phyloP scores from a whole-genome alignment of 139 green algal genomes.

The Coelastrella sp. region DNA sequence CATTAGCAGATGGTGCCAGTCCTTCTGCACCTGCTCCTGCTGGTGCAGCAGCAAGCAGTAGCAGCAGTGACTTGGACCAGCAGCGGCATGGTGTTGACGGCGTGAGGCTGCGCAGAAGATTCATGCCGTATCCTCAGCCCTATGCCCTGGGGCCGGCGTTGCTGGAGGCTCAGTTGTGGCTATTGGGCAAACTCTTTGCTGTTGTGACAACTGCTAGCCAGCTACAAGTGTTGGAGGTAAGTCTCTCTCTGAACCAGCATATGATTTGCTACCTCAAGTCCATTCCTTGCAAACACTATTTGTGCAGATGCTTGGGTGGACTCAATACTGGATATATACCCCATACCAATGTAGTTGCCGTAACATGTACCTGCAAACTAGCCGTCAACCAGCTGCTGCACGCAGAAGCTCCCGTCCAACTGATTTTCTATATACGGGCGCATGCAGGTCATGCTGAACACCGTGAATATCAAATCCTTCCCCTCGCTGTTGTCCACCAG shows the following conservation, averaged over 20 bases:
- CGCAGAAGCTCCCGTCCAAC: too few relatives aligned
- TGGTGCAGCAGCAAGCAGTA: background rate
- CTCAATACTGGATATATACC: too few relatives aligned
- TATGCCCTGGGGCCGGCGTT: slow-evolving; percentile 63
- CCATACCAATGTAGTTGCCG: too few relatives aligned
- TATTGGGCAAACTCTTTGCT: slow-evolving; percentile 72
- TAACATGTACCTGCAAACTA: too few relatives aligned
- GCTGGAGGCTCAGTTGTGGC: slow-evolving; percentile 67
- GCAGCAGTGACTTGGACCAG: slow-evolving; percentile 16
- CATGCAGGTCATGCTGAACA: slow-evolving; percentile 18
- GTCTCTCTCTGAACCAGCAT: background rate
- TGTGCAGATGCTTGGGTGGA: too few relatives aligned
- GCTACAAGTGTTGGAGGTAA: slow-evolving; percentile 66
- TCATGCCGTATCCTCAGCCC: slow-evolving; percentile 70
- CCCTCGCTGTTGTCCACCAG: background rate
- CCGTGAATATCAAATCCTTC: background rate
- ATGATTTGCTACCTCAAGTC: too few relatives aligned
- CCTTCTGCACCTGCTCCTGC: background rate
- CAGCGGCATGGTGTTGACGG: slow-evolving; percentile 20
- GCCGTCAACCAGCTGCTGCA: too few relatives aligned
- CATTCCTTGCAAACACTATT: too few relatives aligned
- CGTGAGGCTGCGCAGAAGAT: slow-evolving; percentile 31
- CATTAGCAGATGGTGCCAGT: background rate
- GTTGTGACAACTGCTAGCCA: slow-evolving; percentile 57
- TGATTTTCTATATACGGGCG: too few relatives aligned